A percentile compares a stretch with the other conserved stretches of the same genome.
These are phyloP conservation scores for Leccinum fibrillosum DNA, from an alignment of 768 basidiomycete species.

Conservation along the genomic window DNA sequence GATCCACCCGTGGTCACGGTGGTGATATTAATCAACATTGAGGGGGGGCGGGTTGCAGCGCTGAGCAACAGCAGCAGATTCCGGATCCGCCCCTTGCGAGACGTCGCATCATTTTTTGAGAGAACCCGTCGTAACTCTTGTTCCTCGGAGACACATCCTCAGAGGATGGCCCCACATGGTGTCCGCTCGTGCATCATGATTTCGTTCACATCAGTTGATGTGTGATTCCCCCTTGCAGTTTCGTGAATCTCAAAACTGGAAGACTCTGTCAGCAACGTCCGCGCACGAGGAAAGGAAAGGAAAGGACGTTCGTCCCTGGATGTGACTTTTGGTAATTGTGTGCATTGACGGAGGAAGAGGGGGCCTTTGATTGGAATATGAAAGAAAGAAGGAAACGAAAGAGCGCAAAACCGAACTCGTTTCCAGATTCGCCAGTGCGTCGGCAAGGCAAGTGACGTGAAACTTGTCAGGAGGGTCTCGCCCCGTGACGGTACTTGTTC, in stretches of 20 bases:
- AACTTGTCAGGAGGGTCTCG: slow-evolving; percentile 19
- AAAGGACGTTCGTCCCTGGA: slow-evolving; percentile 9
- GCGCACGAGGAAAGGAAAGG: not conserved
- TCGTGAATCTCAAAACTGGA: slow-evolving; percentile 8
- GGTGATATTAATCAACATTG: not conserved
- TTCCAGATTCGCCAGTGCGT: not conserved
- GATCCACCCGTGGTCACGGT: not conserved
- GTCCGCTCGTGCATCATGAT: not conserved
- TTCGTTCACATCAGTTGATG: slow-evolving; percentile 2
- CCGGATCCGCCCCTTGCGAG: not conserved
- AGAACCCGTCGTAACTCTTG: slow-evolving; percentile 12
- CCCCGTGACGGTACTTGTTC: not conserved
- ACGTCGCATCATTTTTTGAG: not conserved
- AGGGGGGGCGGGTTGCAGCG: not conserved
- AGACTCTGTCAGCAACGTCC: not conserved
- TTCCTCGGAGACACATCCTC: slow-evolving; percentile 7
- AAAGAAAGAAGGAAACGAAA: not conserved
- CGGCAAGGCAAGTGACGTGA: slow-evolving; percentile 18
- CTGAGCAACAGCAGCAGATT: not conserved
- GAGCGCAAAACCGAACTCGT: not conserved
- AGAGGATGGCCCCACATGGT: not conserved
- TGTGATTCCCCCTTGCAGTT: not conserved
- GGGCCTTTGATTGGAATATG: not conserved
- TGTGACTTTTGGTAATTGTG: not conserved
- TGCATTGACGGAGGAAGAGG: not conserved